These are phyloP conservation scores for Pyrenochaeta sp. DNA, from an alignment of 2,329 filamentous ascomycete genomes.

Conservation along the genomic window DNA sequence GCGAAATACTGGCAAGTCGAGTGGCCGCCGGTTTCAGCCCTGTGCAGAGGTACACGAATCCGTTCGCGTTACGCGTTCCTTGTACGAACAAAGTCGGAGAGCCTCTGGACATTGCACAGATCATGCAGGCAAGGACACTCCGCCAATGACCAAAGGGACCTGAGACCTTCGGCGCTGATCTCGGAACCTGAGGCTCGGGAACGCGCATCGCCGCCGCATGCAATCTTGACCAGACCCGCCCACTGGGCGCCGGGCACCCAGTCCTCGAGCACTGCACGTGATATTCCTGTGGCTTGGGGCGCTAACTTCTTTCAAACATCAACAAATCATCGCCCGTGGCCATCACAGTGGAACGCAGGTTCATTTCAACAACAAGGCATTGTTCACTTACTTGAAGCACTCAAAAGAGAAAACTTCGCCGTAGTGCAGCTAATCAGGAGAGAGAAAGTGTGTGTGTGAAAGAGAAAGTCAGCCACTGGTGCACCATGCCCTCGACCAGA, in stretches of 20 bases:
- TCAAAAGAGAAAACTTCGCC: not conserved
- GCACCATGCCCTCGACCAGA: constrained; percentile 36
- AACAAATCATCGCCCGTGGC: constrained; percentile 2
- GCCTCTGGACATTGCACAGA: constrained; percentile 29
- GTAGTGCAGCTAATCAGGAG: no score
- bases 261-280: not conserved
- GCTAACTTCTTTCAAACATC: constrained; percentile 5
- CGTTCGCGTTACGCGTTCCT: constrained; percentile 29
- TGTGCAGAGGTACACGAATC: constrained; percentile 24
- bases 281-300: not conserved
- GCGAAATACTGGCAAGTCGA: not conserved
- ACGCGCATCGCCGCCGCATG: constrained; percentile 18
- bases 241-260: not conserved
- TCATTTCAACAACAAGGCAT: not conserved
- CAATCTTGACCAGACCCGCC: constrained; percentile 6
- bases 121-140: constrained; percentile 19
- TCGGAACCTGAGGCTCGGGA: constrained; percentile 16
- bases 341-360: not conserved
- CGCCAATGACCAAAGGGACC: constrained; percentile 15
- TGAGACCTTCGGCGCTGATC: constrained; percentile 19
- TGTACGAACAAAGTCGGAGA: constrained; percentile 37
- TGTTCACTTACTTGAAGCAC: not conserved
- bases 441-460: not conserved
- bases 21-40: constrained; percentile 34
- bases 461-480: not conserved